These are phyloP conservation scores for Mycena galopus DNA, from an alignment of 768 basidiomycete genomes.

Conservation along the genomic window DNA sequence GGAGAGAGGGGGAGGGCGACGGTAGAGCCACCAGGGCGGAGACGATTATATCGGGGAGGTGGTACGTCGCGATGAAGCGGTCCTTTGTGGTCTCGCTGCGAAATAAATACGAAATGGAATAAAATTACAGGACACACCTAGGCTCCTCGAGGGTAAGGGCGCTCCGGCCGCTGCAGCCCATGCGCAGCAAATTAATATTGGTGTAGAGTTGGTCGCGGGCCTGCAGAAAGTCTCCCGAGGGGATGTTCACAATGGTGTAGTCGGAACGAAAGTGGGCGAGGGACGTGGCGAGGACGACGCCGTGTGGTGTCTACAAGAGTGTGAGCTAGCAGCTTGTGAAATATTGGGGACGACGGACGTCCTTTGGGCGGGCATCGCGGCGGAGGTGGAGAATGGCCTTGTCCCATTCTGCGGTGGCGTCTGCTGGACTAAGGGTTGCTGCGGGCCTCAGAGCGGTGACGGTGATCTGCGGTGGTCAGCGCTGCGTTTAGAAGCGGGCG, in stretches of 20 bases:
- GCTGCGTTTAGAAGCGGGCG: neutral
- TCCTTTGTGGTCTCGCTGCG: constrained; percentile 83
- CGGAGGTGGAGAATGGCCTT: constrained; percentile 71
- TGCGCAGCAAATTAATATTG: constrained; percentile 87
- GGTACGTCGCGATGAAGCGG: constrained; percentile 80
- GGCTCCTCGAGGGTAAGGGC: constrained; percentile 86
- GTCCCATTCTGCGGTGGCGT: constrained; percentile 70
- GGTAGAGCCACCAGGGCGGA: constrained; percentile 38
- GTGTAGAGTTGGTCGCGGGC: constrained; percentile 78
- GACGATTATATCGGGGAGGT: constrained; percentile 60
- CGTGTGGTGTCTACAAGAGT: constrained; percentile 66
- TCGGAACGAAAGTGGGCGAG: constrained; percentile 91
- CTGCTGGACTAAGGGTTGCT: constrained; percentile 53
- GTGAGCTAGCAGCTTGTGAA: neutral
- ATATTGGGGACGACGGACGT: constrained; percentile 49
- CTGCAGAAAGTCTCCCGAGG: constrained; percentile 74
- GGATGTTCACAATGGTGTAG: constrained; percentile 86
- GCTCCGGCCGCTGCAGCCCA: constrained; percentile 84
- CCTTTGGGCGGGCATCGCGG: constrained; percentile 79
- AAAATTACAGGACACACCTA: constrained; percentile 53
- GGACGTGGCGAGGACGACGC: constrained; percentile 84
- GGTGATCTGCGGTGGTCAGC: constrained; percentile 59
- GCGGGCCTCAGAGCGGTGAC: constrained; percentile 68
- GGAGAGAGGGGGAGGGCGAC: constrained; percentile 33
- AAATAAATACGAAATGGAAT: constrained; percentile 6